Percentiles rank a stretch among this genome's conserved stretches.
phyloP scores from a whole-genome alignment of 2,329 filamentous ascomycete genomes.

The Chalara sp. region DNA sequence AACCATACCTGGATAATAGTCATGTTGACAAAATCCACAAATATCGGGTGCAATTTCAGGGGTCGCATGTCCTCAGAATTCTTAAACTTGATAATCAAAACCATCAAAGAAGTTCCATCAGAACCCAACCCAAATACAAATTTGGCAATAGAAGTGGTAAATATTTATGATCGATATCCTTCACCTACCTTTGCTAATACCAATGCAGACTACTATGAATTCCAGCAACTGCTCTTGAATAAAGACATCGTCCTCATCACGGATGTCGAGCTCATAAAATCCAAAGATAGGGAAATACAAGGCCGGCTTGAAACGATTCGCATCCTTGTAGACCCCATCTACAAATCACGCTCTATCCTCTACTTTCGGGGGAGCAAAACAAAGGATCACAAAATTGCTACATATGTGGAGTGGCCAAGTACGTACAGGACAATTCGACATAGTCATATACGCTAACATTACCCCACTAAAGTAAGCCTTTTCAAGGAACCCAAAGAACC shows the following conservation, averaged over 20 bases:
- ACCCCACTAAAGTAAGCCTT: no score
- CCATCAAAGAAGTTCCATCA: background rate
- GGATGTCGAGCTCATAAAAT: constrained; percentile 13
- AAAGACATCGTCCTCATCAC: constrained; percentile 10
- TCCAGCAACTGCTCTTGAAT: constrained; percentile 11
- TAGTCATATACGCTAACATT: no score
- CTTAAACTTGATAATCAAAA: constrained; percentile 6
- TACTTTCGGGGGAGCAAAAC: constrained; percentile 13
- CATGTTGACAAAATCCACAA: constrained; percentile 11
- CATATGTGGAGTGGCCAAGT: constrained; percentile 18
- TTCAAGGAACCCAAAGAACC: no score
- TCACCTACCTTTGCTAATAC: background rate
- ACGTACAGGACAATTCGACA: background rate
- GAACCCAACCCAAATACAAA: constrained; percentile 11
- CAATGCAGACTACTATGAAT: constrained; percentile 11
- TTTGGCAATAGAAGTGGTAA: constrained; percentile 15
- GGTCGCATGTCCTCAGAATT: constrained; percentile 13
- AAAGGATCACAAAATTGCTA: constrained; percentile 8
- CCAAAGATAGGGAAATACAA: constrained; percentile 6
- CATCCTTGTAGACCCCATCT: constrained; percentile 14
- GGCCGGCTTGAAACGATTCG: constrained; percentile 11
- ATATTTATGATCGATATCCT: background rate
- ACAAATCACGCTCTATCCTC: constrained; percentile 8
- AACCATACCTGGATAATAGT: constrained; percentile 16
- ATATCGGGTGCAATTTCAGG: constrained; percentile 15